Evolutionary conservation across 768 basidiomycete genomes (phyloP), one percentile per base, ranked within the genome.

Genomic region (Neoboletus magnificus): DNA sequence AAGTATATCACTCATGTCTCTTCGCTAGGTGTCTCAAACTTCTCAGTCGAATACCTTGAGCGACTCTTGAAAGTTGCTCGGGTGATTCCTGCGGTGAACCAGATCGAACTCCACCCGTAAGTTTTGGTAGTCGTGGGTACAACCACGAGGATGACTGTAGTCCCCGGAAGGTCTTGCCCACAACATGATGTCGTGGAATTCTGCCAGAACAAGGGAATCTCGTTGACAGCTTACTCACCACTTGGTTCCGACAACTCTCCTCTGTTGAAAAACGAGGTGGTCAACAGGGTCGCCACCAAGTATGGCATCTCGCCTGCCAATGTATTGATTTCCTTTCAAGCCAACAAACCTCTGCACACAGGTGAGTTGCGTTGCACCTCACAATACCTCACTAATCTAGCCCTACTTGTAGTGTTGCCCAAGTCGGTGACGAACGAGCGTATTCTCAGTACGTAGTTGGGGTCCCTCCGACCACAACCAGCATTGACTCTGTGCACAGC

Each of bases 181-280:
- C 86, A 88, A 65, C 78, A 82, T 56, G 85, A 87, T 25, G 72
- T 89, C 39, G 78, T 87, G 45, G 76, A 79, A 54, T 84, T 77
- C 65, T 87, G 87, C 76, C 68, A 74, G 41, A 63, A 68, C 46
- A 83, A 85, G 63, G 86, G 85, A 39, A 91, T 93, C 63, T 73
- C 79, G 12, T 65, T 89, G 54, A 86, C 89, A 20, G 87, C 89
- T 8, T 93, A 91, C 75, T 92, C 87, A 1, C 87, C 90, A 11
- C 80, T 93, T 2, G 91, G 86, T 51, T 88, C 85, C 16, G 79
- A 85, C 61, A 76, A 80, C 63, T 84, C 87, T 0, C 89, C 87
- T 16, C 78, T 92, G 22, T 74, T 86, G 59, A 70, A 73, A 45
- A 83, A 91, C 67, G 74, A 77, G 15, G 72, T 82, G 30, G 82